These are phyloP conservation scores for Gloeostereum incarnatum DNA, from an alignment of 768 basidiomycete species.

Conservation along the genomic window DNA sequence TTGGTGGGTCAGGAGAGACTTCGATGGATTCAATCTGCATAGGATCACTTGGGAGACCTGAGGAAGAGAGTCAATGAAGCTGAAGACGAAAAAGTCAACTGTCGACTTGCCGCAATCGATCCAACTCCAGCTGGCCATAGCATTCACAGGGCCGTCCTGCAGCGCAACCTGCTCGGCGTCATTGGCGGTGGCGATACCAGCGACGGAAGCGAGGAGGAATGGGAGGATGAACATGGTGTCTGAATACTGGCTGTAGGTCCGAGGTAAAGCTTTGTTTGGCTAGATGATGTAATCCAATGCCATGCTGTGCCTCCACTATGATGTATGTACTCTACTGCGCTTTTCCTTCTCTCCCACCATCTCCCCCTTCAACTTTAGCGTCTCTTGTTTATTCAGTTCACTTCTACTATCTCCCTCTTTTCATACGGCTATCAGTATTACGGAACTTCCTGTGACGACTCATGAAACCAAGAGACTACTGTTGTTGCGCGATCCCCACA, in stretches of 20 bases:
- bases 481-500: constrained; percentile 88
- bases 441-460: no score
- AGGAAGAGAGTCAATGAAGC: constrained; percentile 6
- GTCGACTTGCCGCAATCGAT: constrained; percentile 61
- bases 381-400: no score
- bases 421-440: no score
- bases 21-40: constrained; percentile 63
- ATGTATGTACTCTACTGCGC: constrained; percentile 5
- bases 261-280: no score
- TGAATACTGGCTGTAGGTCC: no score
- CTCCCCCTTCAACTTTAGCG: no score
- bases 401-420: no score
- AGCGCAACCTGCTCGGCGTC: no score
- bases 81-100: background rate
- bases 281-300: background rate
- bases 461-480: constrained; percentile 81
- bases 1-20: constrained; percentile 81
- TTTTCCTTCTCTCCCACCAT: constrained; percentile 10
- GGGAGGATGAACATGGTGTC: constrained; percentile 15
- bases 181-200: constrained; percentile 10
- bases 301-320: constrained; percentile 2
- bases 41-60: constrained; percentile 35
- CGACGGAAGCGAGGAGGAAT: constrained; percentile 12
- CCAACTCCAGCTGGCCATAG: constrained; percentile 54
- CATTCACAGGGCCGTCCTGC: no score